Evolutionary conservation across 768 basidiomycete species (phyloP).

Genomic region (Gloeopeniophorella convolvens): DNA sequence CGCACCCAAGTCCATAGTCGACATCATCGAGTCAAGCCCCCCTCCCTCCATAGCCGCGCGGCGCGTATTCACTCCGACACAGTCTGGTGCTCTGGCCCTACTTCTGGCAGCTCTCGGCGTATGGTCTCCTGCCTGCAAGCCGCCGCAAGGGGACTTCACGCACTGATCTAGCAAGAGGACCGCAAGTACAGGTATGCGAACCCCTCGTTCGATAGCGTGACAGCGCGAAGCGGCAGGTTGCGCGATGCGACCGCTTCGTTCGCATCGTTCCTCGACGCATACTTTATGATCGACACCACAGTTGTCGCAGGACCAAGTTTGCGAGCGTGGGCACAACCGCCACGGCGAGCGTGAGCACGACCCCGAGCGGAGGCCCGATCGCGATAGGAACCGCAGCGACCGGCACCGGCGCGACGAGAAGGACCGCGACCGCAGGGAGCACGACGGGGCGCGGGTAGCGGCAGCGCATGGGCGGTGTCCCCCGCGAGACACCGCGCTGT

Average conservation of each 20-base stretch:
- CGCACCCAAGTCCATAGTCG: constrained; percentile 55
- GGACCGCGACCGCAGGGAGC: constrained; percentile 64
- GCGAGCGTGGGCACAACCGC: constrained; percentile 25
- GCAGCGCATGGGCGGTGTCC: constrained; percentile 29
- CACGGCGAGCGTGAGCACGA: constrained; percentile 25
- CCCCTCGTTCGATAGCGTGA: constrained; percentile 59
- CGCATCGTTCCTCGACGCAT: too few species aligned
- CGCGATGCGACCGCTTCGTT: constrained; percentile 61
- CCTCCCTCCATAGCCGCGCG: too few species aligned
- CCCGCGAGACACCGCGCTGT: constrained; percentile 46
- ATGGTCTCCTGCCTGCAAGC: constrained; percentile 76
- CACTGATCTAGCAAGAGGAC: constrained; percentile 65
- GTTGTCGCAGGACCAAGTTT: constrained; percentile 39
- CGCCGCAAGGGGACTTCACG: constrained; percentile 69
- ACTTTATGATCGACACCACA: too few species aligned
- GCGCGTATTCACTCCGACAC: constrained; percentile 8
- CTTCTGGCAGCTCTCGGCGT: constrained; percentile 94
- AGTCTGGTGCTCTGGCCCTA: constrained; percentile 92
- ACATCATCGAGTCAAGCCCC: constrained; percentile 74
- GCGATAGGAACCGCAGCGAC: constrained; percentile 18
- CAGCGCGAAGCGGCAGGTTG: constrained; percentile 51
- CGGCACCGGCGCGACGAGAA: constrained; percentile 33
- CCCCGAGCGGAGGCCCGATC: constrained; percentile 25
- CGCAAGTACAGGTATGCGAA: constrained; percentile 57
- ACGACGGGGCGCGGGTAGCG: too few species aligned